phyloP scores from a whole-genome alignment of 371 early-diverging fungal genomes.

The Lichtheimia ramosa region DNA sequence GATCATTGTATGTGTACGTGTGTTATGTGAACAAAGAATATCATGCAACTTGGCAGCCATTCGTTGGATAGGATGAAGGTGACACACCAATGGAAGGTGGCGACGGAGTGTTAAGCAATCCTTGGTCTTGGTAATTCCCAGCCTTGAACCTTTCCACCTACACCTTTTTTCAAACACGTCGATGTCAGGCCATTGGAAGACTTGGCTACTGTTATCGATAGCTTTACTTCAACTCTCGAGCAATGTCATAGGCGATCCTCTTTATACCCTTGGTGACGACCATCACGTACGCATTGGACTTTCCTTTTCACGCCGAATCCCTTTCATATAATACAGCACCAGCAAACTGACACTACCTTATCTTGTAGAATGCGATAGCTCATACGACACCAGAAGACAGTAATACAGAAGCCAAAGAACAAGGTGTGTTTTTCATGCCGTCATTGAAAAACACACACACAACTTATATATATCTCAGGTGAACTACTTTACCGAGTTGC shows the following conservation, averaged over 20 bases:
- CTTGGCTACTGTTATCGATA: background rate
- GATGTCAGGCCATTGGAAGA: too few relatives aligned
- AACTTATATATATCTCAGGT: conserved; percentile 13
- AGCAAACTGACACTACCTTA: background rate
- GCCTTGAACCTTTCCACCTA: too few relatives aligned
- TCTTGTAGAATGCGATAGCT: background rate
- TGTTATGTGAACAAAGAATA: too few relatives aligned
- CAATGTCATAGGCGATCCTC: background rate
- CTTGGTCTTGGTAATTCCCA: too few relatives aligned
- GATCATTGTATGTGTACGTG: too few relatives aligned
- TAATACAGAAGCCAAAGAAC: background rate
- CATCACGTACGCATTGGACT: background rate
- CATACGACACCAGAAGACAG: background rate
- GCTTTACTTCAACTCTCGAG: background rate
- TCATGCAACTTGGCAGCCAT: too few relatives aligned
- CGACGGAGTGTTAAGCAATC: too few relatives aligned
- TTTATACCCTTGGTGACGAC: background rate
- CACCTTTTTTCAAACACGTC: too few relatives aligned
- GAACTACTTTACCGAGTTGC: conserved; percentile 32
- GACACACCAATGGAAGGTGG: too few relatives aligned
- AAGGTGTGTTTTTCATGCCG: background rate
- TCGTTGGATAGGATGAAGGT: too few relatives aligned
- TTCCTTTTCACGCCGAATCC: background rate
- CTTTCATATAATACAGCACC: too few relatives aligned
- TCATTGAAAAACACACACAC: background rate